phyloP scores from a whole-genome alignment of 352 stramenopile species.

The Globisporangium spiculum region DNA sequence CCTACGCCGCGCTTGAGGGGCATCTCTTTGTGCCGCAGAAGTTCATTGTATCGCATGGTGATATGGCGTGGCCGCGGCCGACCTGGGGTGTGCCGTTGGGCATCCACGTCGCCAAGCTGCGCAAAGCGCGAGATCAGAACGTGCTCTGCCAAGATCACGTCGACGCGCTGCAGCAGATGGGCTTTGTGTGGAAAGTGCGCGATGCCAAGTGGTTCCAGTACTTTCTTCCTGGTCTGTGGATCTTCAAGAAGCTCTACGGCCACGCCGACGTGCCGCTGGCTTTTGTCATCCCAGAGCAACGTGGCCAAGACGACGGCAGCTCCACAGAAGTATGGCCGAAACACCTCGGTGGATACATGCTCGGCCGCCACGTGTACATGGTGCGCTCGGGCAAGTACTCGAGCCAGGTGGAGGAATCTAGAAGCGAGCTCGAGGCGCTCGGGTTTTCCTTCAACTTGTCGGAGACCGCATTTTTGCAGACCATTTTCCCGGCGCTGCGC shows the following conservation, averaged over 20 bases:
- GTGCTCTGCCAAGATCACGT: conserved; percentile 56
- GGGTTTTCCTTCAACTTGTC: conserved; percentile 65
- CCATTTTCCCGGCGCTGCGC: conserved; percentile 77
- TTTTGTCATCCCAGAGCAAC: conserved; percentile 47
- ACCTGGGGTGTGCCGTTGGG: conserved; percentile 86
- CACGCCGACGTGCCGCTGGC: conserved; percentile 56
- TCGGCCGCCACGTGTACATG: conserved; percentile 71
- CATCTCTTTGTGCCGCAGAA: conserved; percentile 92
- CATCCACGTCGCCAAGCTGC: conserved; percentile 85
- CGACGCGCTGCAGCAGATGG: conserved; percentile 81
- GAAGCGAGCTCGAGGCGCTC: conserved; percentile 41
- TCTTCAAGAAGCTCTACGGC: conserved; percentile 58
- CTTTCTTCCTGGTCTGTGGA: conserved; percentile 56
- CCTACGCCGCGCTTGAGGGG: conserved; percentile 76
- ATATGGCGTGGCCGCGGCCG: conserved; percentile 68
- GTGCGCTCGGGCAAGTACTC: conserved; percentile 60
- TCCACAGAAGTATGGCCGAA: conserved; percentile 38
- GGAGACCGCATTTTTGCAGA: conserved; percentile 55
- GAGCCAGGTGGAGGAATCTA: conserved; percentile 33
- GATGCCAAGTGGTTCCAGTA: conserved; percentile 71
- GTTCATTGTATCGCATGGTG: conserved; percentile 81
- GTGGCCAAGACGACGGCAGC: conserved; percentile 13
- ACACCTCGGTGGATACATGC: conserved; percentile 46
- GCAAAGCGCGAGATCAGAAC: conserved; percentile 44
- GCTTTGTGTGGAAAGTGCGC: conserved; percentile 90